These are phyloP conservation scores for Phytophthora tentaculata DNA, from an alignment of 352 stramenopile species.

Conservation along the genomic window DNA sequence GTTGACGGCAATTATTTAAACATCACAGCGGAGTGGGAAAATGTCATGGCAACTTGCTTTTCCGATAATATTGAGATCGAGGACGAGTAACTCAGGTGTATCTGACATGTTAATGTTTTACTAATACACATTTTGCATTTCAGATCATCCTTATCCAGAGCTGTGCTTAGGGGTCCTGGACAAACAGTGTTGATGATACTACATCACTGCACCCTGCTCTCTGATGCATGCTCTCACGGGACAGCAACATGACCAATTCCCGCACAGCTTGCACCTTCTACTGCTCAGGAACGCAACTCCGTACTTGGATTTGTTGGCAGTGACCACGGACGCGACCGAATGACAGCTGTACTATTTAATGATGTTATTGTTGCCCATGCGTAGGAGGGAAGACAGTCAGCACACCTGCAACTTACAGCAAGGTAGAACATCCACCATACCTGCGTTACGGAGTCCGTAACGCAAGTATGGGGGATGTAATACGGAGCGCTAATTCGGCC, in stretches of 20 bases:
- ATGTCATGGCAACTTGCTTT: too few species aligned
- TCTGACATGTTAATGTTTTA: too few species aligned
- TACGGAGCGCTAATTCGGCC: too few species aligned
- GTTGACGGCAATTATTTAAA: too few species aligned
- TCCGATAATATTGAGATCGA: too few species aligned
- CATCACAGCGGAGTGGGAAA: too few species aligned
- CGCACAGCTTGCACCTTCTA: slow-evolving; percentile 21
- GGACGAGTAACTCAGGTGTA: too few species aligned
- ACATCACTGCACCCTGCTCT: too few species aligned
- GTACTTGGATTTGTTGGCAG: slow-evolving; percentile 69
- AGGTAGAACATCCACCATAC: slow-evolving; percentile 31
- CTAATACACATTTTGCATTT: too few species aligned
- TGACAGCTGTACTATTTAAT: slow-evolving; percentile 93
- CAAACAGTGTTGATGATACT: too few species aligned
- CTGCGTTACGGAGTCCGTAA: slow-evolving; percentile 62
- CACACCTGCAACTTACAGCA: background rate
- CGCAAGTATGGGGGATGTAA: slow-evolving; percentile 50
- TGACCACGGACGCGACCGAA: slow-evolving; percentile 65
- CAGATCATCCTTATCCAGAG: too few species aligned
- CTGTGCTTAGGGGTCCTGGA: too few species aligned
- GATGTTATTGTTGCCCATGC: slow-evolving; percentile 94
- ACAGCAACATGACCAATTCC: slow-evolving; percentile 5
- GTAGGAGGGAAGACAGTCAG: slow-evolving; percentile 79
- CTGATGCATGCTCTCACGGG: slow-evolving; percentile 4
- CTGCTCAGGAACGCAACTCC: slow-evolving; percentile 3